Percentiles rank a stretch among this genome's conserved stretches.
These are phyloP conservation scores for Septoria petroselini DNA, from an alignment of 2,329 filamentous ascomycete species.

Conservation along the genomic window DNA sequence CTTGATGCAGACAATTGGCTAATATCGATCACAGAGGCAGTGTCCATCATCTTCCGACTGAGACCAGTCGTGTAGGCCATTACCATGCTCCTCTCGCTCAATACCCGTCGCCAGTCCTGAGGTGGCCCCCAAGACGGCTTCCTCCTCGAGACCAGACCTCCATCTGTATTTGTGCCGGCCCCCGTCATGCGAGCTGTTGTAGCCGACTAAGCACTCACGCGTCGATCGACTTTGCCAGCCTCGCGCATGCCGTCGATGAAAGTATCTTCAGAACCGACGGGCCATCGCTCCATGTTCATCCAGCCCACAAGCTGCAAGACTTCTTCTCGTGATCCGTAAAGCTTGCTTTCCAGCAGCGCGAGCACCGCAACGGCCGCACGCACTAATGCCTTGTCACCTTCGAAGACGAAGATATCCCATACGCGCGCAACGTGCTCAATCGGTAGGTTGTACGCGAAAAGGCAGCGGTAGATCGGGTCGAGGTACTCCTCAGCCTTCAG, in stretches of 20 bases:
- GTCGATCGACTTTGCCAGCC: conserved; percentile 38
- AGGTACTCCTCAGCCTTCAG: conserved; percentile 41
- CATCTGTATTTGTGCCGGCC: conserved; percentile 1
- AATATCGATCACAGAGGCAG: neutral
- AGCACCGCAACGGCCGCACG: conserved; percentile 69
- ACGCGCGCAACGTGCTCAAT: conserved; percentile 59
- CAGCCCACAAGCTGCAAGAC: conserved; percentile 46
- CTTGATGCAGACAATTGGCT: neutral
- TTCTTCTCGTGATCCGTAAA: conserved; percentile 48
- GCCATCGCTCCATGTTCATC: conserved; percentile 36
- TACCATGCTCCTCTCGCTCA: neutral
- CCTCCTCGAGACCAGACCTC: conserved; percentile 5
- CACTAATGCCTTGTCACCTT: conserved; percentile 70
- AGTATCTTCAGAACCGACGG: conserved; percentile 40
- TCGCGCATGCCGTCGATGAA: conserved; percentile 41
- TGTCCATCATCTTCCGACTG: neutral
- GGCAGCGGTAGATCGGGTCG: conserved; percentile 35
- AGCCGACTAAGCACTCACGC: conserved; percentile 10
- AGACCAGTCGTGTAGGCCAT: neutral
- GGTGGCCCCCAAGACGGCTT: neutral
- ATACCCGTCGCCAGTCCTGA: neutral
- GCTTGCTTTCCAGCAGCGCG: conserved; percentile 48
- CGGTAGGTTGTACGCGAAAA: conserved; percentile 36
- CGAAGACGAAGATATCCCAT: conserved; percentile 81
- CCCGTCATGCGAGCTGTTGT: neutral